Conservation (phyloP, 2,329 filamentous ascomycete species). For the Fusarium proliferatum region DNA sequence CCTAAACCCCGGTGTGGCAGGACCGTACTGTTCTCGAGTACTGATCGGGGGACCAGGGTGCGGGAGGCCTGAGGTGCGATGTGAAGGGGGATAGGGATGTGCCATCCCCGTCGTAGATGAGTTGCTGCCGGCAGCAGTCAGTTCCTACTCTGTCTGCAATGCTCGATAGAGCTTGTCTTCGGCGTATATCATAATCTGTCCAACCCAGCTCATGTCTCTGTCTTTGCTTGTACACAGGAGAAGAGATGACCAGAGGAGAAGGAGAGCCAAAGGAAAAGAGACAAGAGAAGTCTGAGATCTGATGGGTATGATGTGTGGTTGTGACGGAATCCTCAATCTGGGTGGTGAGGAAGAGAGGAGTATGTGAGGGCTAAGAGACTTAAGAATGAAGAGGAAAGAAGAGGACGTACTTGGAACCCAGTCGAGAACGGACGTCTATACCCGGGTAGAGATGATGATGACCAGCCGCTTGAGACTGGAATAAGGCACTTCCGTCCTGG, state of each 20-base stretch:
- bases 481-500: slow-evolving; percentile 62
- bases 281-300: neutral
- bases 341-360: slow-evolving; percentile 5
- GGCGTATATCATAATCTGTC: slow-evolving; percentile 7
- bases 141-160: slow-evolving; percentile 24
- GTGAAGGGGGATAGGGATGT: slow-evolving; percentile 60
- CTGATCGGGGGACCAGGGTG: slow-evolving; percentile 61
- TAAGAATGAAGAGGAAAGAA: neutral
- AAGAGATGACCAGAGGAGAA: neutral
- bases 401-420: slow-evolving; percentile 65
- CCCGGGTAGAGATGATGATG: slow-evolving; percentile 59
- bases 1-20: slow-evolving; percentile 63
- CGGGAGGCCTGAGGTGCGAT: slow-evolving; percentile 62
- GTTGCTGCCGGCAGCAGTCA: slow-evolving; percentile 54
- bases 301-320: neutral
- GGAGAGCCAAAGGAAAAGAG: neutral
- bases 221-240: neutral
- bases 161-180: slow-evolving; percentile 5
- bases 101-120: slow-evolving; percentile 66
- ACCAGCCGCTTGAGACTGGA: slow-evolving; percentile 55
- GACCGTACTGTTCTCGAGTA: slow-evolving; percentile 65
- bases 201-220: slow-evolving; percentile 6
- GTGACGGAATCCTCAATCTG: neutral
- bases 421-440: slow-evolving; percentile 65
- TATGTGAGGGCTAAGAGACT: neutral